A percentile compares a stretch with the other conserved stretches of the same genome.
Conservation (phyloP, 2,329 filamentous ascomycete species). For the Chrysosporium keratinophilum region DNA sequence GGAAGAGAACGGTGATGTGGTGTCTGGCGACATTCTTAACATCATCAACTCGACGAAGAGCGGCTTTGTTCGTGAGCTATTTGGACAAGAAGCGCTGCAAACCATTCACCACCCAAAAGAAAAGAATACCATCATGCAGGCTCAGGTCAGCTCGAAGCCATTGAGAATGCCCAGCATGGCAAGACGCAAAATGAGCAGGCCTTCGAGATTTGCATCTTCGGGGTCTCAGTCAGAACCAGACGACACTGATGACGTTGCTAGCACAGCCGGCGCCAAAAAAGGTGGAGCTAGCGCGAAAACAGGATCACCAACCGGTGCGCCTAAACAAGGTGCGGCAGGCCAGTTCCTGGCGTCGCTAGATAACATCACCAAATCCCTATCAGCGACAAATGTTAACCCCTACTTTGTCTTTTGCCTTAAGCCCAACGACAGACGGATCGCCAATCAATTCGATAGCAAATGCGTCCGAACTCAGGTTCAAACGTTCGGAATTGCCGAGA, state of each 20-base stretch:
- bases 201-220: conserved; percentile 34
- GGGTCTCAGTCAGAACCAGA: conserved; percentile 18
- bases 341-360: conserved; percentile 86
- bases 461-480: conserved; percentile 92
- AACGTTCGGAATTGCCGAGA: conserved; percentile 91
- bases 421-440: conserved; percentile 90
- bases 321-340: conserved; percentile 73
- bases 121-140: conserved; percentile 82
- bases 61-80: conserved; percentile 77
- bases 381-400: conserved; percentile 70
- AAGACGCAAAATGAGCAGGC: conserved; percentile 56
- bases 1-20: conserved; percentile 92
- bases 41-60: conserved; percentile 81
- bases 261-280: conserved; percentile 20
- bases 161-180: conserved; percentile 88
- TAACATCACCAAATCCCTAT: conserved; percentile 80
- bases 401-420: conserved; percentile 98
- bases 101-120: conserved; percentile 91
- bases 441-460: conserved; percentile 98
- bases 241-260: conserved; percentile 18
- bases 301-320: conserved; percentile 30
- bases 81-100: conserved; percentile 90
- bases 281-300: conserved; percentile 23
- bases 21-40: conserved; percentile 92
- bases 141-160: conserved; percentile 90